Base-by-base conservation (phyloP, 345 rosid genomes). In the Ceriops tagal region DNA sequence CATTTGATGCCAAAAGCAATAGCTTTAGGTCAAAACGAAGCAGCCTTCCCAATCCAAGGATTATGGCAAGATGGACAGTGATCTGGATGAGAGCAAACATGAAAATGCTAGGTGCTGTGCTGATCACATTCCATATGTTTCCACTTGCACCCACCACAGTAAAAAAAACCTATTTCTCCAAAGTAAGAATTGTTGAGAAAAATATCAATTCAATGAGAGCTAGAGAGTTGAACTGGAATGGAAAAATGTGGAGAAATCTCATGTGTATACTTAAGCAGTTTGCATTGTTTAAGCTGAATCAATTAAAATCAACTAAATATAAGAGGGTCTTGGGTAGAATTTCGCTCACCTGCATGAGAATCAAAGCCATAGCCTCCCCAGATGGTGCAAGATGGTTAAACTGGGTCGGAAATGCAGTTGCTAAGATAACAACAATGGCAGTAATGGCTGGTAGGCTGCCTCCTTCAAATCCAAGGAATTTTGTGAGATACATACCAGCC, bases 61-160 rank as follows among this genome's bases (percentile, higher is more conserved):
- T 83, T 66, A 89, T 80, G 3, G 80, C 89, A 15, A 93, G 90
- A 81, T 93, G 97, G 62, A 90, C 62, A 11, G 86, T 20, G 5
- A 91, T 83, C 82, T 89, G 98, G 56, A 85, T 83, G 20, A 91
- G 78, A 27, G 96, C 86, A 78, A 91, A 93, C 85, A 85, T 16
- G 80, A 93, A 93, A 51, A 93, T 91, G 81, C 95, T 87, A 5
- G 92, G 97, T 3, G 98, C 96, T 2, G 96, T 93, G 46, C 74
- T 72, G 69, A 93, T 84, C 71, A 91, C 92, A 73, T 60, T 84
- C 95, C 97, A 86, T 71, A 91, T 72, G 87, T 83, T 86, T 64
- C 98, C 95, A 15, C 87, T 89, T 7, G 97, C 96, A 58, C 97
- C 97, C 58, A 91, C 85, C 49, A 93, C 95, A 1, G 95, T 75